These are phyloP conservation scores for Pistacia integerrima DNA, from an alignment of 345 rosid species.

Conservation along the genomic window DNA sequence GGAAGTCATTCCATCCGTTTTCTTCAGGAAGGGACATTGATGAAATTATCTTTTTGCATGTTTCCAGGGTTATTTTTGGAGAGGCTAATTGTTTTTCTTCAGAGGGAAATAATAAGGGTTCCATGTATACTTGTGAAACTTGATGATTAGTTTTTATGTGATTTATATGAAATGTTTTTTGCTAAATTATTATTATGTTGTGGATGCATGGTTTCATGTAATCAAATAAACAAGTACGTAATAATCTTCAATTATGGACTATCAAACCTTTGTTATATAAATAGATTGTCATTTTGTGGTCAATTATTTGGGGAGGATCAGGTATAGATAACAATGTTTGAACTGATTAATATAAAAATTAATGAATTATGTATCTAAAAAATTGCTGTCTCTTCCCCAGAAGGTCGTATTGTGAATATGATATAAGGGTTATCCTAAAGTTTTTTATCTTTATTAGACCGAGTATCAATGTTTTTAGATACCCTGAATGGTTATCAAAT, in stretches of 20 bases:
- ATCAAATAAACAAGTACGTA: background rate
- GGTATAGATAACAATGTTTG: background rate
- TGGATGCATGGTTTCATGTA: background rate
- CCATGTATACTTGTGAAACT: background rate
- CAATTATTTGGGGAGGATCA: background rate
- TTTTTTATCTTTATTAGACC: too few relatives aligned
- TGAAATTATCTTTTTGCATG: background rate
- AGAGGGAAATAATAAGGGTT: background rate
- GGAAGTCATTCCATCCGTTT: background rate
- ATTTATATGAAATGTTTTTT: too few relatives aligned
- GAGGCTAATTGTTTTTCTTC: background rate
- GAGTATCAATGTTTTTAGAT: too few relatives aligned
- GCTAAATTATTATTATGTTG: too few relatives aligned
- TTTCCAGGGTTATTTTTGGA: background rate
- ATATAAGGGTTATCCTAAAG: too few relatives aligned
- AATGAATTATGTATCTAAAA: too few relatives aligned
- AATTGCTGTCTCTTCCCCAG: background rate
- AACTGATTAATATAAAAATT: background rate
- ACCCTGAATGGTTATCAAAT: too few relatives aligned
- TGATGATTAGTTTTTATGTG: background rate
- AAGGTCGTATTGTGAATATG: too few relatives aligned
- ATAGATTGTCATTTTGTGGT: background rate
- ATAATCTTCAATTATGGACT: too few relatives aligned
- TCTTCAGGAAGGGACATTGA: background rate
- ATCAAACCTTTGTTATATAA: too few relatives aligned